These are phyloP conservation scores for Xylaria sp. DNA, from an alignment of 2,329 filamentous ascomycete genomes.

Conservation along the genomic window DNA sequence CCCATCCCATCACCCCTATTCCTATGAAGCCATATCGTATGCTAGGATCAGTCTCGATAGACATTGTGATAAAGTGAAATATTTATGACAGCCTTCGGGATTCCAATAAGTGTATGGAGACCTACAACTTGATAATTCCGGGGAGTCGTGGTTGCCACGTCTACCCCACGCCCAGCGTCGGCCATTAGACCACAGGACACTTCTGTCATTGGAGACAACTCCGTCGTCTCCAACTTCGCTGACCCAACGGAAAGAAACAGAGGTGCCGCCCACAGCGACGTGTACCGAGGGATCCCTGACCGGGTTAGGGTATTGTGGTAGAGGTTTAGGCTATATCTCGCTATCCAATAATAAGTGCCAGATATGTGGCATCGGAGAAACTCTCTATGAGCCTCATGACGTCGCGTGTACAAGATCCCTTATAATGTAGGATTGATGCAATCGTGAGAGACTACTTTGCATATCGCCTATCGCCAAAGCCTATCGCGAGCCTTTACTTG, in stretches of 20 bases:
- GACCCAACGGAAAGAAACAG: background rate
- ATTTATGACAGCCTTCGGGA: no score
- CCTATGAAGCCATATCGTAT: conserved; percentile 25
- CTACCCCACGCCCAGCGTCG: background rate
- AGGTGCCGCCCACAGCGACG: background rate
- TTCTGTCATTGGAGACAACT: conserved; percentile 1
- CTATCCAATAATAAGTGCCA: background rate
- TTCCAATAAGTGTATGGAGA: no score
- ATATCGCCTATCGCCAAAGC: no score
- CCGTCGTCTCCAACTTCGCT: background rate
- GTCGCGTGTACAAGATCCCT: no score
- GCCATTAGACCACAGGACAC: background rate
- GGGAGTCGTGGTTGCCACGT: background rate
- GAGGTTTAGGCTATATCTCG: conserved; percentile 25
- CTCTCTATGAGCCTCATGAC: background rate
- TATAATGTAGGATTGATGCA: background rate
- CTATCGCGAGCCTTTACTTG: no score
- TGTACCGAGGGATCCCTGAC: background rate
- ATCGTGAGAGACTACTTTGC: no score
- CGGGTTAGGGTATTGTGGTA: background rate
- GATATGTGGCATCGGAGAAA: background rate
- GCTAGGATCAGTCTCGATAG: conserved; percentile 4
- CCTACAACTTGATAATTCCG: background rate
- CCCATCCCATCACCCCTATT: conserved; percentile 22
- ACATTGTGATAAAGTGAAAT: conserved; percentile 6